Evolutionary conservation across 1,284 basidiomycete genomes (phyloP).

Genomic region (Laetiporus sulphureus): DNA sequence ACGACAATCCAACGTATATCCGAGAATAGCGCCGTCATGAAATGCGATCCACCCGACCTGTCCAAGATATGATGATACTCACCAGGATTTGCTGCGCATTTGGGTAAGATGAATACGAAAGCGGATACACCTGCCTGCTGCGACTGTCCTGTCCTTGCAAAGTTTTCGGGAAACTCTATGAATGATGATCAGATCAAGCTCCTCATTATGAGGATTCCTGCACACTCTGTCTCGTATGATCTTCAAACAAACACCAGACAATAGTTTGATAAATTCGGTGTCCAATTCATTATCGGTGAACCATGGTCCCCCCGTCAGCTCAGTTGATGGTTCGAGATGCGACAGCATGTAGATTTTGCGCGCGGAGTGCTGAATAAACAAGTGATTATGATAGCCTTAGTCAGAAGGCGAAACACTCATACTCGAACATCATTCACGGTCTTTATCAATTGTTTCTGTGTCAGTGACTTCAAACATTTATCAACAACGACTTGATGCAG

Average conservation of each 20-base stretch:
- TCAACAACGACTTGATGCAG: background rate
- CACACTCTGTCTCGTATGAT: conserved; percentile 69
- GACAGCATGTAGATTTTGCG: conserved; percentile 92
- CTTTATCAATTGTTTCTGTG: background rate
- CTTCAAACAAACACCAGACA: conserved; percentile 66
- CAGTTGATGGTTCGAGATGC: conserved; percentile 75
- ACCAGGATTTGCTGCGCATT: conserved; percentile 41
- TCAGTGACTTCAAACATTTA: background rate
- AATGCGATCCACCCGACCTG: too few relatives aligned
- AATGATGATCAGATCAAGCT: too few relatives aligned
- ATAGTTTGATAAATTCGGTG: conserved; percentile 79
- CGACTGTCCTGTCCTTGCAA: conserved; percentile 24
- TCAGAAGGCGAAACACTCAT: background rate
- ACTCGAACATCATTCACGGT: background rate
- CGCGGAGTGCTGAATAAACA: conserved; percentile 58
- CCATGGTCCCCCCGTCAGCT: conserved; percentile 89
- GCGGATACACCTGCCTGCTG: conserved; percentile 52
- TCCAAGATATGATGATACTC: too few relatives aligned
- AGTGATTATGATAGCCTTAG: background rate
- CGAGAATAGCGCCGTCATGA: too few relatives aligned
- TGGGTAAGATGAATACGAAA: conserved; percentile 64
- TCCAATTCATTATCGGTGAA: conserved; percentile 93
- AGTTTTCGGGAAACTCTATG: conserved; percentile 47
- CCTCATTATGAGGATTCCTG: too few relatives aligned
- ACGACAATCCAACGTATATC: too few relatives aligned